Base-by-base conservation (phyloP, 768 basidiomycete species). In the Mycena amicta region DNA sequence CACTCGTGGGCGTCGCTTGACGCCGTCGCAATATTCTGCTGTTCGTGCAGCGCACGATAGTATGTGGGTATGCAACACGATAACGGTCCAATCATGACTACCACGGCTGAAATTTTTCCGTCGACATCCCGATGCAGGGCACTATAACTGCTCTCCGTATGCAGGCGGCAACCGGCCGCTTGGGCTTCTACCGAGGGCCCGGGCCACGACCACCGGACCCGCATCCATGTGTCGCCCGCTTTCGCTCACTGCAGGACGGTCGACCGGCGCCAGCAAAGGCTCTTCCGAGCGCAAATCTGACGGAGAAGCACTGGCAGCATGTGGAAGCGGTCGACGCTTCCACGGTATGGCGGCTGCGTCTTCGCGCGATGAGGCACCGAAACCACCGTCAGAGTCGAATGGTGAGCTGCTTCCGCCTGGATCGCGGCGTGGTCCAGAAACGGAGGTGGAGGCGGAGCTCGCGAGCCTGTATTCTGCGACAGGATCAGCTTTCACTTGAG, bases 81-180 rank as follows among this genome's bases (percentile, higher is more conserved):
- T n/a, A n/a, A n/a, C n/a, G n/a, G n/a, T n/a, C n/a, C n/a, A n/a
- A n/a, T n/a, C n/a, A n/a, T n/a, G n/a, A n/a, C n/a, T n/a, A n/a
- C n/a, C n/a, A n/a, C n/a, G n/a, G n/a, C n/a, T n/a, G n/a, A n/a
- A n/a, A n/a, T n/a, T n/a, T n/a, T n/a, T n/a, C n/a, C n/a, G n/a
- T n/a, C n/a, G n/a, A n/a, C n/a, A n/a, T n/a, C n/a, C n/a, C n/a
- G n/a, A n/a, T n/a, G n/a, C n/a, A n/a, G n/a, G 33, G 18, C 33
- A 37, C 18, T 18, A 49, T 12, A 59, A 23, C 56, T 58, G 61
- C 15, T 67, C 66, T 31, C 66, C 66, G 60, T 67, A 66, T 37
- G 66, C 66, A 47, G 67, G 67, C 27, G 67, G 67, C 47, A 66
- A 45, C 41, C 67, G 55, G 39, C 65, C 67, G 18, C 59, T 61